phyloP scores from a whole-genome alignment of 2,329 filamentous ascomycete species.

The Exutisphaerella laricina region DNA sequence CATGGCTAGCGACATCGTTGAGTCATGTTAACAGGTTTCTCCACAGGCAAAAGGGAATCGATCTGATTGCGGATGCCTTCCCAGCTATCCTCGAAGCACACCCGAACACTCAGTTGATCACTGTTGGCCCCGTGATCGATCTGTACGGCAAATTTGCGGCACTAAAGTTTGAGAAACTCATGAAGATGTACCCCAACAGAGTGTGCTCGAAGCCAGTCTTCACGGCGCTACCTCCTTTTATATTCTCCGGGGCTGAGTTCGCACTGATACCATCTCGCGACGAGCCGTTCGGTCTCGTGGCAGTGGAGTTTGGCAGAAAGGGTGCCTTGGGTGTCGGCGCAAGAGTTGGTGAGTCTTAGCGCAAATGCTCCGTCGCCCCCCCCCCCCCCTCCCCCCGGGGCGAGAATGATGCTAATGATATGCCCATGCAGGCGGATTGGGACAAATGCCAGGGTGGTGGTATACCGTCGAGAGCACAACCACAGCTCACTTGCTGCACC shows the following conservation, averaged over 20 bases:
- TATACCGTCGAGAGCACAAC: conserved; percentile 60
- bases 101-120: conserved; percentile 55
- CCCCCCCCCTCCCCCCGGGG: too few relatives aligned
- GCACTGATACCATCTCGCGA: conserved; percentile 62
- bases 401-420: not conserved
- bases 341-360: conserved; percentile 47
- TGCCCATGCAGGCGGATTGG: conserved; percentile 42
- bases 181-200: conserved; percentile 57
- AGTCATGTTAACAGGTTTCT: not conserved
- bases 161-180: conserved; percentile 56
- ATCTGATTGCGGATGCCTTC: conserved; percentile 62
- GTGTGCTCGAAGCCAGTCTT: conserved; percentile 62
- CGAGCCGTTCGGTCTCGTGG: conserved; percentile 62
- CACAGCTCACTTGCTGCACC: conserved; percentile 56
- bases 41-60: conserved; percentile 54
- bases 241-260: conserved; percentile 62
- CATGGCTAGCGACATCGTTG: not conserved
- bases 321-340: conserved; percentile 60
- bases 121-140: conserved; percentile 59
- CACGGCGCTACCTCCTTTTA: conserved; percentile 56
- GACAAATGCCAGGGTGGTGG: conserved; percentile 65
- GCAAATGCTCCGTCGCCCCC: too few relatives aligned
- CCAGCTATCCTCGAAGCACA: conserved; percentile 55
- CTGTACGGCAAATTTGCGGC: conserved; percentile 62
- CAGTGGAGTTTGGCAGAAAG: conserved; percentile 62